Evolutionary conservation across 2,329 filamentous ascomycete genomes (phyloP).

Genomic region (Onygenales sp.): DNA sequence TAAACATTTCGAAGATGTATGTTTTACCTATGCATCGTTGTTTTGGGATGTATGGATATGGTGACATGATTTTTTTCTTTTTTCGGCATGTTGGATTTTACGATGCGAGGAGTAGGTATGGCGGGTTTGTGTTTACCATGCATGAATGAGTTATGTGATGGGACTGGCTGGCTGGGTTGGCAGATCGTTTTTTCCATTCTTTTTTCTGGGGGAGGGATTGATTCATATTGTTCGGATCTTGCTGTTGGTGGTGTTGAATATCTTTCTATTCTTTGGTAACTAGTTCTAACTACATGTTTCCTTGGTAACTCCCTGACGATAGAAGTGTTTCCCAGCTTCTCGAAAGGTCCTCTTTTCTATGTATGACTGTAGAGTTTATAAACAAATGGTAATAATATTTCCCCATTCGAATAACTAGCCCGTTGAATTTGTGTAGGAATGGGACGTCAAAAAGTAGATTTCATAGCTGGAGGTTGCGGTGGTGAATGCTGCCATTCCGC

Average conservation of each 20-base stretch:
- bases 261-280: too few species aligned
- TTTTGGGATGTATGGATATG: not conserved
- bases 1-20: conserved; percentile 23
- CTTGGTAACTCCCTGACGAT: too few species aligned
- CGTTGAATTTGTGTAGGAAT: too few species aligned
- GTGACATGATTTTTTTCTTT: not conserved
- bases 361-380: too few species aligned
- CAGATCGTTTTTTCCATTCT: not conserved
- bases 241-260: not conserved
- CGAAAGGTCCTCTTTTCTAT: too few species aligned
- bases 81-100: not conserved
- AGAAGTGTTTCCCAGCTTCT: too few species aligned
- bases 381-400: too few species aligned
- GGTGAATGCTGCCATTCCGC: not conserved
- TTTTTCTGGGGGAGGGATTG: not conserved
- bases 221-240: not conserved
- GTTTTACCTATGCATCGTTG: not conserved
- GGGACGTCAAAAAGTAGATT: not conserved
- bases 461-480: not conserved
- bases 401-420: too few species aligned
- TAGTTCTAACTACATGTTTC: too few species aligned
- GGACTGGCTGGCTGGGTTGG: not conserved
- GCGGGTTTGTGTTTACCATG: not conserved
- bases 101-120: not conserved
- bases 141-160: conserved; percentile 1